phyloP scores from a whole-genome alignment of 345 rosid species.

The Linum trigynum region DNA sequence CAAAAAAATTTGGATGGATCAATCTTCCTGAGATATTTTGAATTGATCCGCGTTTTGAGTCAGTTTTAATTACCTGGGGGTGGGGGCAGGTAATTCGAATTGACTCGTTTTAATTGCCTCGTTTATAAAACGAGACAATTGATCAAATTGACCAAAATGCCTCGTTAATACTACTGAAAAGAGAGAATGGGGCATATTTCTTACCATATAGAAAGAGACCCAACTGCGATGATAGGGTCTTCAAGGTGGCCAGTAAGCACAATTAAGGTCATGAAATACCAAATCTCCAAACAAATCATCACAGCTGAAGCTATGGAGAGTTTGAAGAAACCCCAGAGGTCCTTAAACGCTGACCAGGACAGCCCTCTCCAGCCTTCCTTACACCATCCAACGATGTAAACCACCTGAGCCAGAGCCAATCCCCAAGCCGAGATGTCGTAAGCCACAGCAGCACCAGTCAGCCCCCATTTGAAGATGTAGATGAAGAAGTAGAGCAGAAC shows the following conservation, averaged over 20 bases:
- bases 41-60: too few species aligned
- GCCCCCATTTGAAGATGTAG: constrained; percentile 59
- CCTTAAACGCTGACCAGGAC: constrained; percentile 82
- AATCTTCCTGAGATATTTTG: too few species aligned
- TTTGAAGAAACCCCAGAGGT: constrained; percentile 63
- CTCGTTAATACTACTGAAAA: too few species aligned
- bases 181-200: not conserved
- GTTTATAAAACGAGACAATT: too few species aligned
- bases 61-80: too few species aligned
- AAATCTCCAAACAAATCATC: constrained; percentile 93
- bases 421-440: constrained; percentile 70
- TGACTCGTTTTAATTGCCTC: too few species aligned
- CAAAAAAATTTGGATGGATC: too few species aligned
- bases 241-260: constrained; percentile 93
- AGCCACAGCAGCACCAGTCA: constrained; percentile 73
- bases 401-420: constrained; percentile 53
- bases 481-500: constrained; percentile 44
- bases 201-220: constrained; percentile 89
- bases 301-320: constrained; percentile 93
- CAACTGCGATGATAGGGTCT: constrained; percentile 75
- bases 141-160: too few species aligned
- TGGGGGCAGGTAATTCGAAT: too few species aligned
- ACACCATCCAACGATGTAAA: constrained; percentile 80
- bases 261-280: constrained; percentile 92
- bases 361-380: constrained; percentile 76